Base-by-base conservation (phyloP, 768 basidiomycete species). In the Atractiella rhizophila region DNA sequence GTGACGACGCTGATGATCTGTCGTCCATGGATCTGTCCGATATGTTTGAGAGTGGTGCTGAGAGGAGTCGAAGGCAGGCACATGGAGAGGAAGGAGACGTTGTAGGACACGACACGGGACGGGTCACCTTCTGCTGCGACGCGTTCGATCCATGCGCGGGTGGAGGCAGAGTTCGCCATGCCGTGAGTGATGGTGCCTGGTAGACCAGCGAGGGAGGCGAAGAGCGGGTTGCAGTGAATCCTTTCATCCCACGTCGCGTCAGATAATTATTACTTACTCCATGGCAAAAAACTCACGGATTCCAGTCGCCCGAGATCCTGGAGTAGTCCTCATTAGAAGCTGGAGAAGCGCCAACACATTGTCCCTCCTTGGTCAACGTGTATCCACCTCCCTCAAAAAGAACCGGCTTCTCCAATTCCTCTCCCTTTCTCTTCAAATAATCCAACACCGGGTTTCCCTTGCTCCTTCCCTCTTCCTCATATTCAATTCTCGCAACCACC, bases 161-260 rank as follows among this genome's bases (percentile, higher is more conserved):
- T 86, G 8, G 86, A 85, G 36, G 91, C 91, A 51, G 79, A 83
- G 2, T 82, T 74, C 81, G 83, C 94, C 63, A 96, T 71, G 39
- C 91, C 91, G 54, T 96, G 91, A 3, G 91, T 94, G 55, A 98
- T 96, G 9, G 91, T 98, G 12, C 79, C 76, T 20, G 88, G 86
- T 12, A 98, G 71, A 5, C 74, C 70, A 2, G 88, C 86, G 47
- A 76, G 81, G 57, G 83, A 76, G 19, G 91, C 72, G 64, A 98
- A 94, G 66, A 96, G 96, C 0, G 91, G 88, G 60, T 98, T 94
- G 59, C 91, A 66, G 58, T 98, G 91, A 51, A 98, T 98, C 23
- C n/a, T n/a, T n/a, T n/a, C n/a, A n/a, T n/a, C n/a, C n/a, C n/a
- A n/a, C n/a, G n/a, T n/a, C n/a, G n/a, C n/a, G n/a, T n/a, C n/a